Evolutionary conservation across 2,329 filamentous ascomycete species (phyloP).

Genomic region (Cryphonectria japonica): DNA sequence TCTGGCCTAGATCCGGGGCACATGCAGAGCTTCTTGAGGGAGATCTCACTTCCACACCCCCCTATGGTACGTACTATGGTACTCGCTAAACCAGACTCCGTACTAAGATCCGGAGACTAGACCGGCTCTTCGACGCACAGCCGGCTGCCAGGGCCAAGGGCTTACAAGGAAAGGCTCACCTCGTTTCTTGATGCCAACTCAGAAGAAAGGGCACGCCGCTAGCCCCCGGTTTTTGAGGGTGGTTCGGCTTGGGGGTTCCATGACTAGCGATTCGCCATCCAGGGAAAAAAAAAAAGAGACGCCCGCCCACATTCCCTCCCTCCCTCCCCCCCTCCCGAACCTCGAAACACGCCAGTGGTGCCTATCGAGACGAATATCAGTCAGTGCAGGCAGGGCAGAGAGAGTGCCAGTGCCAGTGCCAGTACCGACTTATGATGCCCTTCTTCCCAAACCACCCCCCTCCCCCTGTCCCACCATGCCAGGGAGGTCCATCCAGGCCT

Average conservation of each 20-base stretch:
- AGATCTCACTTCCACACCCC: not conserved
- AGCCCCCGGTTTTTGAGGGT: slow-evolving; percentile 8
- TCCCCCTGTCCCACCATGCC: slow-evolving; percentile 25
- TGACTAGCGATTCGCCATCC: slow-evolving; percentile 9
- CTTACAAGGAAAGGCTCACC: not conserved
- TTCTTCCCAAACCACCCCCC: not conserved
- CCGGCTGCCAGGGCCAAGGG: not conserved
- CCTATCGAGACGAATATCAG: slow-evolving; percentile 25
- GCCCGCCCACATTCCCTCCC: slow-evolving; percentile 15
- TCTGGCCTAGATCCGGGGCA: slow-evolving; percentile 2
- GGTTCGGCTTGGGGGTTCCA: slow-evolving; percentile 6
- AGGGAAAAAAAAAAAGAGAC: slow-evolving; percentile 9
- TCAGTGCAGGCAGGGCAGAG: not conserved
- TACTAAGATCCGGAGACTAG: slow-evolving; percentile 4
- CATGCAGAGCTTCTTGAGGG: not conserved
- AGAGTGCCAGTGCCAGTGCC: not conserved
- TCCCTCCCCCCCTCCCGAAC: slow-evolving; percentile 3
- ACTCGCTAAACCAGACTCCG: slow-evolving; percentile 8
- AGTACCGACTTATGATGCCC: slow-evolving; percentile 1
- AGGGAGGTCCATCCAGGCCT: slow-evolving; percentile 23
- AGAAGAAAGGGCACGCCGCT: not conserved
- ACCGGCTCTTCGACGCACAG: not conserved
- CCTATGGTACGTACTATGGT: not conserved
- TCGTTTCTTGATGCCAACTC: not conserved
- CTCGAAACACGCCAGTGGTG: slow-evolving; percentile 29